phyloP scores from a whole-genome alignment of 2,329 filamentous ascomycete genomes.

The Phialocephala subalpina region DNA sequence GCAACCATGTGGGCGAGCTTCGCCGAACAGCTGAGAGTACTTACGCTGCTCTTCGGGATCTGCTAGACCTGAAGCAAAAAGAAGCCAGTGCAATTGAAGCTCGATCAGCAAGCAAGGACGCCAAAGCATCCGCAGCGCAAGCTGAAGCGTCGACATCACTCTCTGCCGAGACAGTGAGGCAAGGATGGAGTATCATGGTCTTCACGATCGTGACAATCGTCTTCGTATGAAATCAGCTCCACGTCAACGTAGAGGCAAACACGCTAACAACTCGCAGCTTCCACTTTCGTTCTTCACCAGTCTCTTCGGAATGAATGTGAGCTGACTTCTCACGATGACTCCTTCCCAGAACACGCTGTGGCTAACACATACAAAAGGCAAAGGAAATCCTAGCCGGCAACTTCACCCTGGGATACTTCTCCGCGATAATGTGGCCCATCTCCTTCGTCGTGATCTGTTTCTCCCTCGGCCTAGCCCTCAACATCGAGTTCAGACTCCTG shows the following conservation, averaged over 20 bases:
- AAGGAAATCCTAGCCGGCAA: neutral
- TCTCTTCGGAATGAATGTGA: constrained; percentile 10
- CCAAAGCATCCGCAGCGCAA: constrained; percentile 12
- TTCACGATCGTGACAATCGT: constrained; percentile 17
- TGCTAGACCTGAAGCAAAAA: constrained; percentile 20
- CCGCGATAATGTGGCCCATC: constrained; percentile 3
- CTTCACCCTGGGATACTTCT: neutral
- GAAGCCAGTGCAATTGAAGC: constrained; percentile 18
- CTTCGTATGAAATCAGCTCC: neutral
- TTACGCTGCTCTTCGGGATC: constrained; percentile 8
- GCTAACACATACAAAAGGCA: neutral
- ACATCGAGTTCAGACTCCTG: neutral
- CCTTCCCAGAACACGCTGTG: no score
- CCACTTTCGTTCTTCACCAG: constrained; percentile 5
- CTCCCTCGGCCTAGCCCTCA: neutral
- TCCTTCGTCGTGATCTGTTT: neutral
- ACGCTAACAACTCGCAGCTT: constrained; percentile 5
- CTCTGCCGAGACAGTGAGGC: constrained; percentile 9
- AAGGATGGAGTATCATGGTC: constrained; percentile 19
- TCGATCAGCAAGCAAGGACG: constrained; percentile 15
- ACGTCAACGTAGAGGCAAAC: neutral
- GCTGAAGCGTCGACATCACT: constrained; percentile 9
- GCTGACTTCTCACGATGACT: no score
- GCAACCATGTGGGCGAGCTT: constrained; percentile 11
- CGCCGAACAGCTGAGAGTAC: constrained; percentile 9